Base-by-base conservation (phyloP, 2,329 filamentous ascomycete species). In the Neofusicoccum cordaticola region DNA sequence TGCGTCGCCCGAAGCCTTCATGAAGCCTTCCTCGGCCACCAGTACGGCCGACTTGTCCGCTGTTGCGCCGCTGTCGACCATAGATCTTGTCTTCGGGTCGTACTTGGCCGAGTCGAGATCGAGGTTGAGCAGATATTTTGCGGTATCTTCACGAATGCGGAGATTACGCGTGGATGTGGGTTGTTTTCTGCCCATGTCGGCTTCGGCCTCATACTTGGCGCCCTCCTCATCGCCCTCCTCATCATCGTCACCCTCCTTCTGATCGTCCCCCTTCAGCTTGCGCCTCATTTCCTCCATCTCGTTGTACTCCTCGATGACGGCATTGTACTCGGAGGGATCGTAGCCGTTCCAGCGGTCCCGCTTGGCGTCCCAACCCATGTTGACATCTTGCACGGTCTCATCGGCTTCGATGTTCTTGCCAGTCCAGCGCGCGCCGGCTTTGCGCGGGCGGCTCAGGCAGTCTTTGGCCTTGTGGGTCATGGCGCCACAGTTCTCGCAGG, bases 311-410 rank as follows among this genome's bases (percentile, higher is more conserved):
- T 96, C 88, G 45, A 98, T 88, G n/a, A 98, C 91, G 66, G 86
- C 84, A 66, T 87, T 85, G 75, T 97, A 98, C 77, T 98, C 91
- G 69, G 86, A 87, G 0, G 93, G 83, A 75, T 98, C 93, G 78
- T 96, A 99, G n/a, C 94, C 94, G 74, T 97, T 97, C 94, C 95
- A 99, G 48, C 94, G 87, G 80, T 99, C 95, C 70, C 95, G 86
- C 82, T 99, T 99, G 22, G 95, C 95, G 77, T 99, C 96, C 92
- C 94, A 99, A 3, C 93, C 92, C 53, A 98, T 81, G 51, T 91
- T 87, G 15, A 98, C 89, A 63, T 96, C 89, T 74, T 97, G 90
- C 12, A 97, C 82, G 9, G 90, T 81, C 73, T 97, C 93, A 75
- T 99, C 96, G 35, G 94, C 92, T 74, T 97, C 90, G 63, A 99